These are phyloP conservation scores for Eucalyptus grandis DNA, from an alignment of 345 rosid genomes.

Conservation along the genomic window DNA sequence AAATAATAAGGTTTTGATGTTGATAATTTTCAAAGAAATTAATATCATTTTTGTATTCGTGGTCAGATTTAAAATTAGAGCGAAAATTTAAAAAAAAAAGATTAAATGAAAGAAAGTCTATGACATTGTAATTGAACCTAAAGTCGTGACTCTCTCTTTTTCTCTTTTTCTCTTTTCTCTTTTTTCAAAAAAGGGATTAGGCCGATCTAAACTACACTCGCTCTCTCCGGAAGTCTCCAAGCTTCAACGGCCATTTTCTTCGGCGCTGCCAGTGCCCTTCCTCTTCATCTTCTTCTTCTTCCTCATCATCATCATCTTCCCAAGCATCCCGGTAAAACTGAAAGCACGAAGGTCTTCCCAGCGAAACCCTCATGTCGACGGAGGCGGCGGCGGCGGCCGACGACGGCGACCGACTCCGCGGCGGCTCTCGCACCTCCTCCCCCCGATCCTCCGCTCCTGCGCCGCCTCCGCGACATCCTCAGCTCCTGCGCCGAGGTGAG, in stretches of 20 bases:
- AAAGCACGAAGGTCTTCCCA: not conserved
- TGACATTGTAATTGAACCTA: too few species aligned
- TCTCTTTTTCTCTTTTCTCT: too few species aligned
- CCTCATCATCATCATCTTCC: not conserved
- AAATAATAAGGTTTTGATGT: fast-evolving
- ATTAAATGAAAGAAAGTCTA: too few species aligned
- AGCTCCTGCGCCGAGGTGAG: conserved; percentile 16
- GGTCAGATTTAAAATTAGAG: not conserved
- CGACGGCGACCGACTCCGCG: not conserved
- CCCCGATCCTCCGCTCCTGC: conserved; percentile 7
- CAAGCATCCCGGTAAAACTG: not conserved
- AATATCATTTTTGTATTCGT: not conserved
- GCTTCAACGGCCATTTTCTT: not conserved
- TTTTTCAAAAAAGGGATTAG: not conserved
- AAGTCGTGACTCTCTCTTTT: too few species aligned
- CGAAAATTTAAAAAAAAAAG: too few species aligned
- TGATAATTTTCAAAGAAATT: fast-evolving
- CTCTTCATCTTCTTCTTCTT: not conserved
- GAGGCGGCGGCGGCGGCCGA: not conserved
- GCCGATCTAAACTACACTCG: not conserved
- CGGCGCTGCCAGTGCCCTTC: not conserved
- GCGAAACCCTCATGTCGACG: not conserved
- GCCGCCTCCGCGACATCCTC: conserved; percentile 29
- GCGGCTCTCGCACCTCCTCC: not conserved
- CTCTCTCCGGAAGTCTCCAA: not conserved